Evolutionary conservation across 257 asterid genomes (phyloP).

Genomic region (Solanum acaule): DNA sequence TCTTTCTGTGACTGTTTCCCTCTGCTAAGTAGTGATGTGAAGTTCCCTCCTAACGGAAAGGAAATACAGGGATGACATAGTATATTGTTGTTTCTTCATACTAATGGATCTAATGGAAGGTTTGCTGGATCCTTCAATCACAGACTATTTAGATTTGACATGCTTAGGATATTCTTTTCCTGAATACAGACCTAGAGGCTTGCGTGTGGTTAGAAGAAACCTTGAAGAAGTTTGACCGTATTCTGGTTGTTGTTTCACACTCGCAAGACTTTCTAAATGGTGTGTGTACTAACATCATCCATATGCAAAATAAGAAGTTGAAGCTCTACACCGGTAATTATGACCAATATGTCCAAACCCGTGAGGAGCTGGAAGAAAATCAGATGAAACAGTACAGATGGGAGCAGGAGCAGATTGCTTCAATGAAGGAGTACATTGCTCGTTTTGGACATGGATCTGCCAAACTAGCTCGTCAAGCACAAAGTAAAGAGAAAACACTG

Average conservation of each 20-base stretch:
- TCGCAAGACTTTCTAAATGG: conserved; percentile 98
- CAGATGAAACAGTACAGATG: conserved; percentile 96
- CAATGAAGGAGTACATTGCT: conserved; percentile 96
- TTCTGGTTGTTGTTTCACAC: conserved; percentile 93
- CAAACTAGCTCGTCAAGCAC: conserved; percentile 98
- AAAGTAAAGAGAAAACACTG: conserved; percentile 91
- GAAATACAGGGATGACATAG: neutral
- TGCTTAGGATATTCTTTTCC: neutral
- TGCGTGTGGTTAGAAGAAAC: conserved; percentile 98
- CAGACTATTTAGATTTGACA: neutral
- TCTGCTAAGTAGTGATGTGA: neutral
- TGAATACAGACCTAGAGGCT: conserved; percentile 73
- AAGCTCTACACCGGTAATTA: conserved; percentile 80
- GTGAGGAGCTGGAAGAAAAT: conserved; percentile 90
- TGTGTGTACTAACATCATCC: conserved; percentile 94
- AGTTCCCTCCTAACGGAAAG: neutral
- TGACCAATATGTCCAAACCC: conserved; percentile 91
- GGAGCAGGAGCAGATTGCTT: conserved; percentile 98
- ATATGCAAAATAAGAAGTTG: conserved; percentile 82
- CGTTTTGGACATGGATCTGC: conserved; percentile 99
- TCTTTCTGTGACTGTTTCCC: neutral
- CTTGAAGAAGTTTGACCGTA: conserved; percentile 75
- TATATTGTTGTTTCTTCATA: neutral
- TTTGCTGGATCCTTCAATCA: neutral
- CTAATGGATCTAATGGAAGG: neutral